Conservation (phyloP, 306 rosid species). For the Nissolia schottii region DNA sequence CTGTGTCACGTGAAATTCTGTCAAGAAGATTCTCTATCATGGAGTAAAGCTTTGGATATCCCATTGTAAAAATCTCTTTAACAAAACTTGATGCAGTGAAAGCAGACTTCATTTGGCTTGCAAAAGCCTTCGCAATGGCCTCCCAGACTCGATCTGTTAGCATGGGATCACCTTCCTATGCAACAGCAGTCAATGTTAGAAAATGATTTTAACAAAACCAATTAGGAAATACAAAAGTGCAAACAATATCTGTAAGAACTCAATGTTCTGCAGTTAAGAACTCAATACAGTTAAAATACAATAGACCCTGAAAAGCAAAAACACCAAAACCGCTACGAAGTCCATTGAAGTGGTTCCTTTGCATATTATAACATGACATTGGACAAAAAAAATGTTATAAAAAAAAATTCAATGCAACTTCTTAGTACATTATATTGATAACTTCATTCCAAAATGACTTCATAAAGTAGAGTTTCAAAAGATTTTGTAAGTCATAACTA, state of each 20-base stretch:
- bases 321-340: slow-evolving; percentile 10
- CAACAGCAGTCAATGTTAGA: slow-evolving; percentile 30
- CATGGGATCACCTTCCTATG: slow-evolving; percentile 89
- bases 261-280: slow-evolving; percentile 6
- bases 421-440: neutral
- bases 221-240: neutral
- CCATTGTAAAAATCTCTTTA: slow-evolving; percentile 86
- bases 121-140: slow-evolving; percentile 88
- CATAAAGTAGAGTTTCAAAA: slow-evolving; percentile 1
- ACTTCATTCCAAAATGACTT: neutral
- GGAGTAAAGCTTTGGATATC: slow-evolving; percentile 88
- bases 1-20: slow-evolving; percentile 88
- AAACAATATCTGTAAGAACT: neutral
- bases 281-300: slow-evolving; percentile 8
- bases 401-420: neutral
- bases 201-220: slow-evolving; percentile 8
- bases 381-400: neutral
- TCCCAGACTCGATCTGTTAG: slow-evolving; percentile 91
- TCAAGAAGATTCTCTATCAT: slow-evolving; percentile 95
- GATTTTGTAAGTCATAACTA: neutral
- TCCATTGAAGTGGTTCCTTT: neutral
- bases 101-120: slow-evolving; percentile 94
- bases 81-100: slow-evolving; percentile 98
- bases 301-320: slow-evolving; percentile 18
- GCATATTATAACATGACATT: neutral